Evolutionary conservation across 495 filamentous ascomycete genomes (phyloP), one percentile per base, ranked within the genome.

Genomic region (Podospora pseudocomata): DNA sequence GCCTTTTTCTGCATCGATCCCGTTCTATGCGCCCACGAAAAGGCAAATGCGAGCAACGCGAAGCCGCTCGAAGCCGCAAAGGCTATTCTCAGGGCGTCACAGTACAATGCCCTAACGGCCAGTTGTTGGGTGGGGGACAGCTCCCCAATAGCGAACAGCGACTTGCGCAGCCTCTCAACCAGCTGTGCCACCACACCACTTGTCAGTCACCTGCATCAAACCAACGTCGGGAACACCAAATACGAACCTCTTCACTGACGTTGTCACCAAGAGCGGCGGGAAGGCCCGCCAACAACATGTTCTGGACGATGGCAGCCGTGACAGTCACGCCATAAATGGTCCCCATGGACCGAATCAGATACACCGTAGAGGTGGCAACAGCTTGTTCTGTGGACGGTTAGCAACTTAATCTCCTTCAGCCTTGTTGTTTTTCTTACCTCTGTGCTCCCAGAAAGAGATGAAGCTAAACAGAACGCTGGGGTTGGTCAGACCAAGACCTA

Each of bases 291-390:
- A 78, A 80, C 68, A 89, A 77, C 67, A 87, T 83, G 60, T 88
- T 89, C 74, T 90, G 87, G 16, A 89, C 82, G 53, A 89, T 87
- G 0, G 87, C 80, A 1, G 86, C 86, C 0, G 86, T 87, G 2
- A 88, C 79, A 0, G 88, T 86, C 0, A 90, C 87, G 16, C 87
- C 87, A 80, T 86, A 89, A 26, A 89, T 88, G 3, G 81, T 85
- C 5, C 88, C 88, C 65, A 89, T 82, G 16, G 86, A 88, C 32
- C 87, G 86, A 61, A 89, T 85, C 59, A 89, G 81, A 68, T 89
- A 89, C 16, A 88, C 86, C 0, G 85, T 89, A 6, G 87, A 89
- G 0, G 88, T 83, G 0, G 87, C 88, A 15, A 90, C 87, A 15
- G 87, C 87, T 73, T 89, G 87, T 61, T 89, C 88, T 89, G 69